Percentiles rank a stretch among this genome's conserved stretches.
Conservation (phyloP, 495 filamentous ascomycete genomes). For the Massariosphaeria phaeospora region DNA sequence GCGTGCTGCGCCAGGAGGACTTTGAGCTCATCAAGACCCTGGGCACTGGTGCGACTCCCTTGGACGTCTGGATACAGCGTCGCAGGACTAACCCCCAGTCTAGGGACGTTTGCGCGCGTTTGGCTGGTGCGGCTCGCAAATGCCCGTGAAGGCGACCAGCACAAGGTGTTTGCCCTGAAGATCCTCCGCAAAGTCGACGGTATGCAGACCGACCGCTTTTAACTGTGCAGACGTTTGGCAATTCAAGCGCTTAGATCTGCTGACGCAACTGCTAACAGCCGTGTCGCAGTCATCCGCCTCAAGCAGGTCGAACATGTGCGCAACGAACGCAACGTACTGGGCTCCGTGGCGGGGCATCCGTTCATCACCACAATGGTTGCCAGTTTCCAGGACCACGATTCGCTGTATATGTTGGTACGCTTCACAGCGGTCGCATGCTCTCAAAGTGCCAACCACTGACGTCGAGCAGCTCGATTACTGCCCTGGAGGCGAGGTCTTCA, state of each 20-base stretch:
- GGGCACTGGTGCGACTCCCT: slow-evolving; percentile 63
- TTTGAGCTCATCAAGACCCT: slow-evolving; percentile 84
- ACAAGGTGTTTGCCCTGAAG: slow-evolving; percentile 87
- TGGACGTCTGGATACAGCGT: not conserved
- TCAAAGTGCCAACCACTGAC: slow-evolving; percentile 8
- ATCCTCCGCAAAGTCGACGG: slow-evolving; percentile 83
- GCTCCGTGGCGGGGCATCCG: slow-evolving; percentile 83
- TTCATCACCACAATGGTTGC: slow-evolving; percentile 91
- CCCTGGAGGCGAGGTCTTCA: slow-evolving; percentile 93
- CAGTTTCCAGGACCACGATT: slow-evolving; percentile 84
- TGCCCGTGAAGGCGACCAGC: slow-evolving; percentile 34
- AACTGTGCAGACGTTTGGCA: too few relatives aligned
- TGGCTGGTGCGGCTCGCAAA: slow-evolving; percentile 67
- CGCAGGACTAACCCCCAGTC: slow-evolving; percentile 37
- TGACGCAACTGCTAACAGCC: slow-evolving; percentile 25
- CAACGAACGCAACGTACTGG: slow-evolving; percentile 83
- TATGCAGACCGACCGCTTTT: too few relatives aligned
- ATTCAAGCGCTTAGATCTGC: too few relatives aligned
- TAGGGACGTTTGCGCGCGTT: slow-evolving; percentile 94
- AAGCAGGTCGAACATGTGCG: slow-evolving; percentile 98
- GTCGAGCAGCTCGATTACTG: slow-evolving; percentile 69
- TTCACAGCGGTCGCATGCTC: not conserved
- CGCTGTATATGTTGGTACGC: slow-evolving; percentile 83
- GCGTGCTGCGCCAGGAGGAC: slow-evolving; percentile 59
- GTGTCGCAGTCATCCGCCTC: slow-evolving; percentile 71